Evolutionary conservation across 306 rosid species (phyloP).

Genomic region (Betula pendula): DNA sequence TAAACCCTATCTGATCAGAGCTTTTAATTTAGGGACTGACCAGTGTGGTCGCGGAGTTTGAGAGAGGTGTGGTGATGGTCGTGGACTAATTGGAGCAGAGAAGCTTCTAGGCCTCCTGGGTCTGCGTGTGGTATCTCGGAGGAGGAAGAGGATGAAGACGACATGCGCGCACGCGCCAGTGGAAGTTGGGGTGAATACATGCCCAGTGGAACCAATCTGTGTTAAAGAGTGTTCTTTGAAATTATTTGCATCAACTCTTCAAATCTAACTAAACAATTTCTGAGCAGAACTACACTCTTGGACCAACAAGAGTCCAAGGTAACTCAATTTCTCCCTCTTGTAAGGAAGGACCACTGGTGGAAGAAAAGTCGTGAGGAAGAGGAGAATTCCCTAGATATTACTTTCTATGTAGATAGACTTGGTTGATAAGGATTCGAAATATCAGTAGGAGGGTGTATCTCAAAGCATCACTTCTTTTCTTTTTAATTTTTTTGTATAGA

Average conservation of each 20-base stretch:
- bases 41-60: conserved; percentile 47
- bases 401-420: conserved; percentile 43
- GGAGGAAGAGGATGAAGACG: conserved; percentile 18
- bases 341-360: conserved; percentile 45
- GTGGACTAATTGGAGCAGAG: conserved; percentile 47
- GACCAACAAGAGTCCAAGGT: conserved; percentile 18
- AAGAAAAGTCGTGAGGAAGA: conserved; percentile 30
- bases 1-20: not conserved
- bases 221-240: too few species aligned
- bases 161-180: conserved; percentile 31
- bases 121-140: conserved; percentile 29
- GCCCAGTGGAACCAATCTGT: not conserved
- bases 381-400: conserved; percentile 40
- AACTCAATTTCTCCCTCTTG: conserved; percentile 32
- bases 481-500: too few species aligned
- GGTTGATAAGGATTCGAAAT: conserved; percentile 52
- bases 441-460: conserved; percentile 38
- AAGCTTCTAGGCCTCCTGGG: conserved; percentile 53
- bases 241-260: too few species aligned
- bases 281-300: not conserved
- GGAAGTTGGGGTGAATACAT: conserved; percentile 34
- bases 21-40: conserved; percentile 30
- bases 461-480: conserved; percentile 33
- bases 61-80: conserved; percentile 58
- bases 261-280: not conserved